phyloP scores from a whole-genome alignment of 2,329 filamentous ascomycete species.

The Pochonia chlamydosporia region DNA sequence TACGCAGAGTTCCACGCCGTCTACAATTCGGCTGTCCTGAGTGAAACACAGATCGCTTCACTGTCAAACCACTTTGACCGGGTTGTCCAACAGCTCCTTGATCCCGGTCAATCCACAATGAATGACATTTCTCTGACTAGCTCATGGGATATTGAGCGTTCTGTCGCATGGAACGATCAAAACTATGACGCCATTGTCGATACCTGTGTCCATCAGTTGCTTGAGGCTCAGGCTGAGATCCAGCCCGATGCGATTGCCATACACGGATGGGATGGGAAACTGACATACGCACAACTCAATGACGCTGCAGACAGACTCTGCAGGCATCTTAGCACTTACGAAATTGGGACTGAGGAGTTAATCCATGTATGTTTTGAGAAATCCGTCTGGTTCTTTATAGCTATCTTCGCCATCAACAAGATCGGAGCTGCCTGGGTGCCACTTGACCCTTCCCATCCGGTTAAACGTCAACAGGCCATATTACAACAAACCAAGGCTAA shows the following conservation, averaged over 20 bases:
- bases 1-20: no score
- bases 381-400: constrained; percentile 4
- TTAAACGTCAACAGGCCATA: neutral
- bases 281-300: neutral
- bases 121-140: no score
- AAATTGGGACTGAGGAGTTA: neutral
- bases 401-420: constrained; percentile 11
- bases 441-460: constrained; percentile 7
- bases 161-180: neutral
- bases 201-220: neutral
- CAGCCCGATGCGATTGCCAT: neutral
- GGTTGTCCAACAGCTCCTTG: no score
- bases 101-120: no score
- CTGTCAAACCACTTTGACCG: no score
- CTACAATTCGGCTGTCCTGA: no score
- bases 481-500: neutral
- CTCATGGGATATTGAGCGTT: no score
- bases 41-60: no score
- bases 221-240: neutral
- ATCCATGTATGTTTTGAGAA: neutral
- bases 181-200: neutral
- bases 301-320: no score
- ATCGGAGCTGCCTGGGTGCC: constrained; percentile 9
- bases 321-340: neutral
- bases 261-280: neutral